Evolutionary conservation across 805 yeast species (phyloP).

Genomic region (Myxozyma geophila): DNA sequence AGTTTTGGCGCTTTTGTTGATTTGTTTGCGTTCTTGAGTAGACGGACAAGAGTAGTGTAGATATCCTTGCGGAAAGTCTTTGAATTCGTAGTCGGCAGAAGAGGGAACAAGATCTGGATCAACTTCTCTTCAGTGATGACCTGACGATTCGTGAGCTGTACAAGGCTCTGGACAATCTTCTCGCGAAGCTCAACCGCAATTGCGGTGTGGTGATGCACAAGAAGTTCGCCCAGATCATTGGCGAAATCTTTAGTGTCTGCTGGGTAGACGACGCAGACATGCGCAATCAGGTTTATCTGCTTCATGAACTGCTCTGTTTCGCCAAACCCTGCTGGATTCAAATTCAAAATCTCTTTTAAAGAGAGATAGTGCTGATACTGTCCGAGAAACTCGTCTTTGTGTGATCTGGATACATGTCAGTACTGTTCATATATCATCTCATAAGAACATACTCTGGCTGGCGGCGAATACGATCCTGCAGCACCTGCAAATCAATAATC

Average conservation of each 20-base stretch:
- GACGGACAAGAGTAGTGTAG: conserved; percentile 74
- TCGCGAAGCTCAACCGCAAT: conserved; percentile 86
- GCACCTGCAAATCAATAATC: conserved; percentile 45
- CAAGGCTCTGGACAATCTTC: conserved; percentile 84
- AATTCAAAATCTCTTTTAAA: conserved; percentile 79
- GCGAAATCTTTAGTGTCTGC: conserved; percentile 87
- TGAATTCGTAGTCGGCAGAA: conserved; percentile 69
- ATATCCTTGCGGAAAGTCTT: conserved; percentile 82
- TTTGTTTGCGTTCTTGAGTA: conserved; percentile 80
- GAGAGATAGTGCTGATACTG: conserved; percentile 94
- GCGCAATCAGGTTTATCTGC: conserved; percentile 86
- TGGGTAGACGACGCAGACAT: conserved; percentile 89
- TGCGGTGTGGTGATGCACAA: conserved; percentile 76
- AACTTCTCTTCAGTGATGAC: conserved; percentile 77
- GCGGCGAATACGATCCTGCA: conserved; percentile 90
- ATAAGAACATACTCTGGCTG: conserved; percentile 66
- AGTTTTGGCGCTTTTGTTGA: conserved; percentile 90
- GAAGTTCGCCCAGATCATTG: conserved; percentile 69
- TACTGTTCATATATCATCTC: not conserved
- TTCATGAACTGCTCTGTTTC: conserved; percentile 75
- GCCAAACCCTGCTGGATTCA: conserved; percentile 65
- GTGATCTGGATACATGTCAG: conserved; percentile 53
- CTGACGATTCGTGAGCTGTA: conserved; percentile 86
- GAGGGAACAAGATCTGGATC: conserved; percentile 86
- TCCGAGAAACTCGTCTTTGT: conserved; percentile 89